Conservation (phyloP, 169 alveolate genomes). For the Plasmodium berghei region DNA sequence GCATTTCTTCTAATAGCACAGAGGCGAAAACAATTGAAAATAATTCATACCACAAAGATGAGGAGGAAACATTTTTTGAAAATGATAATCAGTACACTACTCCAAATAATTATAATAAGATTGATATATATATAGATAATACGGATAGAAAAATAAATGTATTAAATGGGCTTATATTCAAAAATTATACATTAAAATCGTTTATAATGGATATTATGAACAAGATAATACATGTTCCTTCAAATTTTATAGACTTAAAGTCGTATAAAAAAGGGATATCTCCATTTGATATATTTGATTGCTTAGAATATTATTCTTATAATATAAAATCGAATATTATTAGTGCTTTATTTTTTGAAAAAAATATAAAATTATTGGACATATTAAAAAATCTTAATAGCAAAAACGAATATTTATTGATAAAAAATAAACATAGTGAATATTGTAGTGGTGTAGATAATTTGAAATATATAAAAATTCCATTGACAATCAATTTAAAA, state of each 20-base stretch:
- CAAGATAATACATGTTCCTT: slow-evolving; percentile 52
- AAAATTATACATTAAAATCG: slow-evolving; percentile 38
- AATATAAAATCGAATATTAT: slow-evolving; percentile 29
- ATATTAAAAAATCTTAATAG: slow-evolving; percentile 25
- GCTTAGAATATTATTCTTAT: slow-evolving; percentile 44
- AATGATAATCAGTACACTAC: slow-evolving; percentile 35
- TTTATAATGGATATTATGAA: slow-evolving; percentile 68
- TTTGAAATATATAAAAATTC: slow-evolving; percentile 32
- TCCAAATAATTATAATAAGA: slow-evolving; percentile 18
- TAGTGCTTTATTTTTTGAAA: slow-evolving; percentile 35
- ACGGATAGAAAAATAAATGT: slow-evolving; percentile 19
- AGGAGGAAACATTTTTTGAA: slow-evolving; percentile 23
- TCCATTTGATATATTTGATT: slow-evolving; percentile 8
- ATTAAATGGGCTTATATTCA: slow-evolving; percentile 45
- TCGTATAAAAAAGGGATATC: slow-evolving; percentile 52
- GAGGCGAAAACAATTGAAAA: too few relatives aligned
- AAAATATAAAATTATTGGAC: slow-evolving; percentile 22
- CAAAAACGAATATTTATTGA: slow-evolving; percentile 36
- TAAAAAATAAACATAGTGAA: slow-evolving; percentile 55
- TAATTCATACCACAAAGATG: slow-evolving; percentile 12
- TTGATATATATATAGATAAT: slow-evolving; percentile 48
- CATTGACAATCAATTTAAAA: slow-evolving; percentile 21
- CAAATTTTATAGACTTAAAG: slow-evolving; percentile 21
- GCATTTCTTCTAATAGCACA: too few relatives aligned
- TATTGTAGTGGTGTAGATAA: slow-evolving; percentile 46